Evolutionary conservation across 1,284 basidiomycete genomes (phyloP).

Genomic region (Boletellus deceptivus): DNA sequence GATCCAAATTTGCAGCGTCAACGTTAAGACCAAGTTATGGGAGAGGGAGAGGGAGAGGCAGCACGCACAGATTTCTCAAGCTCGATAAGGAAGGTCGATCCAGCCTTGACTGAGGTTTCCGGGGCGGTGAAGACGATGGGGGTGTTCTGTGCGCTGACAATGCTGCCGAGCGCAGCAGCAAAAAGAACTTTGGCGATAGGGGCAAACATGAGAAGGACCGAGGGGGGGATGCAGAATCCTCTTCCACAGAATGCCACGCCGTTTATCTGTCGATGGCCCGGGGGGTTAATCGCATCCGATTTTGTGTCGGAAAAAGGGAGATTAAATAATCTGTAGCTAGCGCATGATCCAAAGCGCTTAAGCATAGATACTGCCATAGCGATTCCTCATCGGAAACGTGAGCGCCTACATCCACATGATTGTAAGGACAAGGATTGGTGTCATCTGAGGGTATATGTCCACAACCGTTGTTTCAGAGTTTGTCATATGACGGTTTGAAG

Average conservation of each 20-base stretch:
- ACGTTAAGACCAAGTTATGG: too few species aligned
- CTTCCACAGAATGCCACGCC: not conserved
- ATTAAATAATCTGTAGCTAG: too few species aligned
- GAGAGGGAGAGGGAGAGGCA: too few species aligned
- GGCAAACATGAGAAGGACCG: not conserved
- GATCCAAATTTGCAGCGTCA: slow-evolving; percentile 11
- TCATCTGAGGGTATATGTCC: too few species aligned
- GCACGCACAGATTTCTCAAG: slow-evolving; percentile 1
- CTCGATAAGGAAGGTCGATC: not conserved
- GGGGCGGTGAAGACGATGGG: not conserved
- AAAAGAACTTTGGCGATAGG: not conserved
- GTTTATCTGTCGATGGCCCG: slow-evolving; percentile 5
- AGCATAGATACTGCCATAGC: too few species aligned
- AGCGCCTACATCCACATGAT: not conserved
- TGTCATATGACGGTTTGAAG: too few species aligned
- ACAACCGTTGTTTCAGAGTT: too few species aligned
- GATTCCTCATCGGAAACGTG: too few species aligned
- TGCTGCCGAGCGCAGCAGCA: not conserved
- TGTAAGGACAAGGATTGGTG: too few species aligned
- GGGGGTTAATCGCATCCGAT: not conserved
- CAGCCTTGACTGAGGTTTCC: not conserved
- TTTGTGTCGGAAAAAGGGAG: not conserved
- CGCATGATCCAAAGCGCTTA: too few species aligned
- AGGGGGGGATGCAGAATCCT: not conserved
- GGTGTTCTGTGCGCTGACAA: not conserved